Evolutionary conservation across 345 rosid species (phyloP), one percentile per base, ranked within the genome.

Genomic region (Salix exigua): DNA sequence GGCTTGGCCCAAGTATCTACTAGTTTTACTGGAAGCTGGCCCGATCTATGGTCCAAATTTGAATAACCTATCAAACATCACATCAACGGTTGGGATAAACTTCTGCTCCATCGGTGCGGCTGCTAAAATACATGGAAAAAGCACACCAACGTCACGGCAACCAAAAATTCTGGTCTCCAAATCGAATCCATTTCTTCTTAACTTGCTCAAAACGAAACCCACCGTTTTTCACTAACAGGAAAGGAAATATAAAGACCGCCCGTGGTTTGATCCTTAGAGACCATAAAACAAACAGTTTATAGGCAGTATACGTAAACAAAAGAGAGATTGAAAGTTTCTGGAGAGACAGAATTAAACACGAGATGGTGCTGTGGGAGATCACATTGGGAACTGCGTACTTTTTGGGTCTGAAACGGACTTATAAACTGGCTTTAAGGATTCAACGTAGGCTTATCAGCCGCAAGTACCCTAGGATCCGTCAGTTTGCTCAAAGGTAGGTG

Each of bases 341-440:
- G 9, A 67, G 62, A 65, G 18, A 21, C 13, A 23, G 28, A 10
- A 11, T 40, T 40, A 40, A n/a, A n/a, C 5, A 23, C 62, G 78
- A 67, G 14, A 94, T 94, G 98, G 97, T 94, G 75, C 83, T 92
- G 2, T 94, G 98, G 98, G 98, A 94, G 89, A 87, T 94, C 84
- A 88, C 95, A 30, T 53, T 94, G 80, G 97, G 84, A 55, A 91
- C 97, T 21, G 98, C 97, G 16, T 94, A 92, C 83, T 87, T 94
- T 83, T 80, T 94, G 77, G 98, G 97, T 42, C 87, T 92, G 26
- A 91, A 84, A 60, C 94, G 97, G 37, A 90, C 95, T 74, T 91
- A 90, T 76, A 86, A 77, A 76, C 91, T 94, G 58, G 91, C 91
- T 60, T 79, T 90, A 87, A 81, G 75, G 91, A 84, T 90, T 79